Base-by-base conservation (phyloP, 768 basidiomycete genomes). In the Pisolithus sp. region DNA sequence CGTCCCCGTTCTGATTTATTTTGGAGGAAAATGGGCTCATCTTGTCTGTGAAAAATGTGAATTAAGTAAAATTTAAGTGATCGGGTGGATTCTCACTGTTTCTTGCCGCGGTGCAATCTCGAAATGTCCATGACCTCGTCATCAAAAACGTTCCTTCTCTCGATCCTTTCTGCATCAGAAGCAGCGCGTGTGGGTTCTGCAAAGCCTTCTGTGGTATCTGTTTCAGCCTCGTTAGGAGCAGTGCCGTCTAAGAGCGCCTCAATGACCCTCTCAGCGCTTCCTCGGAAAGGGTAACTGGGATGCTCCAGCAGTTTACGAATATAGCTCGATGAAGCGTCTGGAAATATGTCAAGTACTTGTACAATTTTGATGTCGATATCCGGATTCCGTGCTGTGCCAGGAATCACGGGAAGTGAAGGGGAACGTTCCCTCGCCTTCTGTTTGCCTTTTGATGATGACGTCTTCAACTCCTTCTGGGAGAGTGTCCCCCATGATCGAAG, bases 341-440 rank as follows among this genome's bases (percentile, higher is more conserved):
- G 86, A 34, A 93, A 71, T 54, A 93, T 81, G 56, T 89, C 89
- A 12, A 88, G 74, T 10, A 93, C 81, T 58, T 90, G 85, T 0
- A 78, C 72, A 24, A 87, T 71, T 47, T 83, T 77, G 21, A 77
- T 49, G 49, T 86, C 82, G 18, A 85, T 62, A 55, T 75, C 75
- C 20, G 68, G 65, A 50, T 80, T 73, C 7, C 62, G 48, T 8
- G 49, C 55, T 15, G 57, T 49, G 3, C 45, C 38, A 21, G 52
- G 21, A 5, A 17, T 10, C 28, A 17, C 23, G 7, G 41, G 52
- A 31, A 10, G 63, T 58, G 4, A 59, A 51, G 2, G 23, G 40
- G 40, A 18, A 18, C 18, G n/a, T 21, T 18, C 40, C 21, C 21
- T 54, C 21, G 52, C 68, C 59, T 71, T 78, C 41, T 60, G 69